These are phyloP conservation scores for Elsinoe arachidis DNA, from an alignment of 2,329 filamentous ascomycete genomes.

Conservation along the genomic window DNA sequence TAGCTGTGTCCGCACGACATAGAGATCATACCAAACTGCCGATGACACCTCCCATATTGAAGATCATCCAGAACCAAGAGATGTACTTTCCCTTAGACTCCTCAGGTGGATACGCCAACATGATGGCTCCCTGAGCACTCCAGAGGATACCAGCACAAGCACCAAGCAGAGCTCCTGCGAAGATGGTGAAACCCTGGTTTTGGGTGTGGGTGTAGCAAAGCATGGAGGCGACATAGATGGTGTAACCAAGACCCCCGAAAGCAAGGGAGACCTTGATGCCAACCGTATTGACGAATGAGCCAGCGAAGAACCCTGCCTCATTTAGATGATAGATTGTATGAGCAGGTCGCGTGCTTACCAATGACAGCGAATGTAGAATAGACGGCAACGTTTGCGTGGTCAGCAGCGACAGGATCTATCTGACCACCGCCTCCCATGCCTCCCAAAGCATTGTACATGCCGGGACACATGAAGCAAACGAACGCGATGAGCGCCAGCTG, in stretches of 20 bases:
- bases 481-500: constrained; percentile 44
- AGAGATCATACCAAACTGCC: constrained; percentile 54
- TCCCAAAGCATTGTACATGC: constrained; percentile 45
- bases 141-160: constrained; percentile 72
- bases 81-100: constrained; percentile 79
- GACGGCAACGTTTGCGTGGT: constrained; percentile 61
- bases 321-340: not conserved
- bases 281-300: constrained; percentile 67
- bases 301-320: constrained; percentile 48
- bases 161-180: constrained; percentile 67
- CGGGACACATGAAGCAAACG: constrained; percentile 47
- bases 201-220: constrained; percentile 60
- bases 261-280: constrained; percentile 60
- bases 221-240: constrained; percentile 63
- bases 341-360: constrained; percentile 21
- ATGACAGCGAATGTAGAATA: constrained; percentile 63
- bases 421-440: constrained; percentile 44
- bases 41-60: constrained; percentile 85
- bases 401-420: constrained; percentile 41
- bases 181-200: constrained; percentile 64
- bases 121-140: constrained; percentile 75
- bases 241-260: constrained; percentile 69
- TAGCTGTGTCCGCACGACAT: not conserved
- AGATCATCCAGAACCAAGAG: constrained; percentile 89
- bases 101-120: constrained; percentile 84